A percentile compares a stretch with the other conserved stretches of the same genome.
Evolutionary conservation across 2,329 filamentous ascomycete species (phyloP).

Genomic region (Ophiostoma populinum): DNA sequence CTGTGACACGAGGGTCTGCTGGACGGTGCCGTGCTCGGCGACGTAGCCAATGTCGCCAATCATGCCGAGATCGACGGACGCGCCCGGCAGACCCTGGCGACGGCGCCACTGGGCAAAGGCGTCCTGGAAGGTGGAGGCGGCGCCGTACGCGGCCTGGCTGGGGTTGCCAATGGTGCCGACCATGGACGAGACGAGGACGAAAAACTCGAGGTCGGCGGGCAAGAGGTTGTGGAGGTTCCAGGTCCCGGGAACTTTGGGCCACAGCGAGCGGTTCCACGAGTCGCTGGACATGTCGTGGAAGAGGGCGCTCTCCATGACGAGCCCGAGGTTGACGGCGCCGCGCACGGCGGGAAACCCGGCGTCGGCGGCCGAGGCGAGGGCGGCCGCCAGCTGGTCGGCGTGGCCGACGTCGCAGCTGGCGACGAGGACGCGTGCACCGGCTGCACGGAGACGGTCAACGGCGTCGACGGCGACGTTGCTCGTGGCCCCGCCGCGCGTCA

Average conservation of each 20-base stretch:
- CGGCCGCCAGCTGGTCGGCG: slow-evolving; percentile 6
- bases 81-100: slow-evolving; percentile 17
- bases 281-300: slow-evolving; percentile 10
- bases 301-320: slow-evolving; percentile 11
- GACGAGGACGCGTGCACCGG: slow-evolving; percentile 6
- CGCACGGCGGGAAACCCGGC: slow-evolving; percentile 9
- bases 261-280: slow-evolving; percentile 9
- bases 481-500: slow-evolving; percentile 8
- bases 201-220: slow-evolving; percentile 19
- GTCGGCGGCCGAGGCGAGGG: slow-evolving; percentile 2
- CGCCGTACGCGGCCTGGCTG: slow-evolving; percentile 24
- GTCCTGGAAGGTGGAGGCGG: slow-evolving; percentile 24
- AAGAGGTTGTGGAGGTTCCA: slow-evolving; percentile 20
- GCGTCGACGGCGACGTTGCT: slow-evolving; percentile 4
- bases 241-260: slow-evolving; percentile 21
- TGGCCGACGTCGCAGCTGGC: slow-evolving; percentile 10
- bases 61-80: slow-evolving; percentile 22
- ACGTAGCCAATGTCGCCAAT: slow-evolving; percentile 19
- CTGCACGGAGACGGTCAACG: slow-evolving; percentile 3
- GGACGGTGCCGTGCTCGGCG: slow-evolving; percentile 11
- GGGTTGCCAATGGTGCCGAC: slow-evolving; percentile 19
- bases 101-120: slow-evolving; percentile 21
- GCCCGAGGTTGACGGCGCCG: slow-evolving; percentile 10
- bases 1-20: slow-evolving; percentile 11
- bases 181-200: slow-evolving; percentile 19